Evolutionary conservation across 2,329 filamentous ascomycete genomes (phyloP).

Genomic region (Phoma sp.): DNA sequence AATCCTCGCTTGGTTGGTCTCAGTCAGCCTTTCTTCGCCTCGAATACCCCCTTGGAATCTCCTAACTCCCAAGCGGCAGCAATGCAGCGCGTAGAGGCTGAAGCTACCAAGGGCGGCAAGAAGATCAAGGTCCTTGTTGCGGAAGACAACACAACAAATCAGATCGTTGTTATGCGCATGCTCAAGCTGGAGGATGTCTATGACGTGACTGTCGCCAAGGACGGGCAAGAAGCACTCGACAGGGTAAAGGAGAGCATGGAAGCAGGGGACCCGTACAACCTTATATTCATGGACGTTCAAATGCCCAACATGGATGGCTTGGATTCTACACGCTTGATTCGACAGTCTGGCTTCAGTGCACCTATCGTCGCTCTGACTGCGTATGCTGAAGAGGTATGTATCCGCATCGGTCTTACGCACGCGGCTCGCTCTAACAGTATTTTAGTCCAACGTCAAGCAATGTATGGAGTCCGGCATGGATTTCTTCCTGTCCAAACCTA

Average conservation of each 20-base stretch:
- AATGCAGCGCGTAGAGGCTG: conserved; percentile 69
- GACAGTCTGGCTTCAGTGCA: conserved; percentile 82
- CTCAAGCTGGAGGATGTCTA: conserved; percentile 79
- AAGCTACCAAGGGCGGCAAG: conserved; percentile 60
- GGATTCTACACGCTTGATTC: conserved; percentile 83
- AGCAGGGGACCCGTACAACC: conserved; percentile 72
- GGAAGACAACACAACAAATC: conserved; percentile 69
- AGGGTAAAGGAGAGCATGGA: conserved; percentile 83
- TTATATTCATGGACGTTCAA: conserved; percentile 95
- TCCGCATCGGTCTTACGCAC: neutral
- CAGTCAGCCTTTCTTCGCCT: conserved; percentile 79
- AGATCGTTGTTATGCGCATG: conserved; percentile 63
- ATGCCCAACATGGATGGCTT: conserved; percentile 94
- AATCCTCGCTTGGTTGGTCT: conserved; percentile 82
- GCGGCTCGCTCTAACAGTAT: conserved; percentile 13
- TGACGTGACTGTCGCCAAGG: conserved; percentile 84
- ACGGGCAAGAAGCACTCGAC: conserved; percentile 80
- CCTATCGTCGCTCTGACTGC: conserved; percentile 92
- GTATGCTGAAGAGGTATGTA: conserved; percentile 84
- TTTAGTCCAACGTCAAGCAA: conserved; percentile 40
- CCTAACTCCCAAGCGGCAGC: conserved; percentile 68
- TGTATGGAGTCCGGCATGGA: conserved; percentile 88
- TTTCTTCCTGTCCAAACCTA: conserved; percentile 79
- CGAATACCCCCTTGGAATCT: conserved; percentile 54
- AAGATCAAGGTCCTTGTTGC: conserved; percentile 85